These are phyloP conservation scores for Hypsizygus ulmarius DNA, from an alignment of 1,284 basidiomycete species.

Conservation along the genomic window DNA sequence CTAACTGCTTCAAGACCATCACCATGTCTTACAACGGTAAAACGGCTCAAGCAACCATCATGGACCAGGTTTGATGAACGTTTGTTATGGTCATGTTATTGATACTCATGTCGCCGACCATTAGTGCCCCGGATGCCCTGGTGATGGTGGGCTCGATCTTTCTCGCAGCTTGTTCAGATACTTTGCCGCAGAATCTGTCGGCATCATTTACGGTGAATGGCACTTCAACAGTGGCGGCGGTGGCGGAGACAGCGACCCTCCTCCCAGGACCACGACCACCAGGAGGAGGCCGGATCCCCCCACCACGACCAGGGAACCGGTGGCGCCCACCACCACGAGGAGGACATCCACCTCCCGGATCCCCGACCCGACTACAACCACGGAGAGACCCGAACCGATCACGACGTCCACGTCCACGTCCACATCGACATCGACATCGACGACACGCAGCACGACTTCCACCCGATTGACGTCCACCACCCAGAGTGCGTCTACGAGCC, in stretches of 20 bases:
- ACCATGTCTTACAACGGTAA: constrained; percentile 66
- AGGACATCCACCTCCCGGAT: too few relatives aligned
- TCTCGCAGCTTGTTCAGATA: constrained; percentile 67
- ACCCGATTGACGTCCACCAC: too few relatives aligned
- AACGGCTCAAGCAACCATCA: constrained; percentile 37
- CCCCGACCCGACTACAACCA: constrained; percentile 21
- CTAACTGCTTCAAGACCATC: constrained; percentile 63
- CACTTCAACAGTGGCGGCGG: constrained; percentile 31
- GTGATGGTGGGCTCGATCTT: constrained; percentile 71
- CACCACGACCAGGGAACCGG: not conserved
- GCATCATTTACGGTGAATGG: constrained; percentile 60
- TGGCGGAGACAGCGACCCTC: not conserved
- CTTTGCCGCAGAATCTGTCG: constrained; percentile 45
- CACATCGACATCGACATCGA: too few relatives aligned
- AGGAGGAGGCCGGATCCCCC: not conserved
- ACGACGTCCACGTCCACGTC: too few relatives aligned
- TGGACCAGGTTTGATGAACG: constrained; percentile 19
- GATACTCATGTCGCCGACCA: not conserved
- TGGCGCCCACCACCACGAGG: constrained; percentile 16
- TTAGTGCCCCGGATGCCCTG: constrained; percentile 69
- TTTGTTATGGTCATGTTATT: not conserved
- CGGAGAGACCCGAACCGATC: constrained; percentile 11
- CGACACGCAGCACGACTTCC: too few relatives aligned
- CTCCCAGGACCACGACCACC: not conserved
- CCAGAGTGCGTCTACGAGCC: too few relatives aligned